Percentiles rank a stretch among this genome's conserved stretches.
Conservation (phyloP, 1,284 basidiomycete species). For the Moesziomyces sp. region DNA sequence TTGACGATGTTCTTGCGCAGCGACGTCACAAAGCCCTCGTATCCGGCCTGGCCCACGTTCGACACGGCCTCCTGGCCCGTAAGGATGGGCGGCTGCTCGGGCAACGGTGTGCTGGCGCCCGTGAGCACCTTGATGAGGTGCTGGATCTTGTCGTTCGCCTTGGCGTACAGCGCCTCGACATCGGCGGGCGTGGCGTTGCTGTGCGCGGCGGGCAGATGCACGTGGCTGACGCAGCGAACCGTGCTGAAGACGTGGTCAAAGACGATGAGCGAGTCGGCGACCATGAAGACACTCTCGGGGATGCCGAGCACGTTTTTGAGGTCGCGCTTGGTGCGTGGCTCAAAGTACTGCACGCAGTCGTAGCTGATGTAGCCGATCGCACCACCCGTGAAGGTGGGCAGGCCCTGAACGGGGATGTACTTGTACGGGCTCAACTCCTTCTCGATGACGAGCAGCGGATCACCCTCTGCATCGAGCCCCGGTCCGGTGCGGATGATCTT, state of each 20-base stretch:
- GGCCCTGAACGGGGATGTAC: slow-evolving; percentile 89
- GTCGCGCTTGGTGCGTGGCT: slow-evolving; percentile 73
- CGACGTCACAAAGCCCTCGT: slow-evolving; percentile 89
- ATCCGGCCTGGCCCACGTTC: slow-evolving; percentile 93
- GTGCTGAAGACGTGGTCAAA: slow-evolving; percentile 97
- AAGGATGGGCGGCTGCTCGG: slow-evolving; percentile 70
- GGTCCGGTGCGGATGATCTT: slow-evolving; percentile 91
- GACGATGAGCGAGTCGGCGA: slow-evolving; percentile 91
- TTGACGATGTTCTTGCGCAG: slow-evolving; percentile 94
- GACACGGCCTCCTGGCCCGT: slow-evolving; percentile 72
- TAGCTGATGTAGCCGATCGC: slow-evolving; percentile 98
- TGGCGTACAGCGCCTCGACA: slow-evolving; percentile 63
- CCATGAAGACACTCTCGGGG: slow-evolving; percentile 96
- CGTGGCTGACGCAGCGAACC: slow-evolving; percentile 92
- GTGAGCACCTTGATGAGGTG: slow-evolving; percentile 38
- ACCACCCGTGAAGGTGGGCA: slow-evolving; percentile 95
- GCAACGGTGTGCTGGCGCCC: slow-evolving; percentile 72
- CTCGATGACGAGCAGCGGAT: slow-evolving; percentile 86
- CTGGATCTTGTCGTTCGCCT: slow-evolving; percentile 40
- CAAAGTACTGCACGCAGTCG: slow-evolving; percentile 96
- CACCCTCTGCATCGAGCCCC: slow-evolving; percentile 82
- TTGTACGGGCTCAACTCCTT: slow-evolving; percentile 86
- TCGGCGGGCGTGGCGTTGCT: slow-evolving; percentile 72
- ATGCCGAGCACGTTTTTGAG: slow-evolving; percentile 81
- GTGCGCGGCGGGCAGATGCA: slow-evolving; percentile 77